Percentiles rank a stretch among this genome's conserved stretches.
Conservation (phyloP, 2,329 filamentous ascomycete species). For the Sarocladium brachiariae region DNA sequence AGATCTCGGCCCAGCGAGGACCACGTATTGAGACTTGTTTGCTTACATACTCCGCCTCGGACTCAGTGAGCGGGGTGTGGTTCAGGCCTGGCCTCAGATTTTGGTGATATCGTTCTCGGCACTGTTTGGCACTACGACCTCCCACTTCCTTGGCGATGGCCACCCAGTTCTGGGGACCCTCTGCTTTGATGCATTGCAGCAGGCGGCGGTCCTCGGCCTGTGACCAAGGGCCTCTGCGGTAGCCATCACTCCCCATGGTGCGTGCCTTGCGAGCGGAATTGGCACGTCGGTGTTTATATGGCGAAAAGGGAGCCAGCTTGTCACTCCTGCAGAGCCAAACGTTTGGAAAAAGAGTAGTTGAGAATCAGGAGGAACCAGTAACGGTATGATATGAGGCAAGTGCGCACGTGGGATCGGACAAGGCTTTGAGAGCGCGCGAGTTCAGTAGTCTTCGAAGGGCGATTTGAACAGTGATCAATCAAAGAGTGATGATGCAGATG, state of each 20-base stretch:
- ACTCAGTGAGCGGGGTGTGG: conserved; percentile 63
- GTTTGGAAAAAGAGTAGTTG: not conserved
- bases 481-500: too few relatives aligned
- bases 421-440: too few relatives aligned
- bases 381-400: too few relatives aligned
- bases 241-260: not conserved
- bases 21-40: conserved; percentile 69
- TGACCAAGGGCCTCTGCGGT: conserved; percentile 71
- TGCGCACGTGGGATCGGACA: too few relatives aligned
- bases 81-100: conserved; percentile 76
- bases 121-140: conserved; percentile 85
- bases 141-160: conserved; percentile 70
- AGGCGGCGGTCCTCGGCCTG: conserved; percentile 67
- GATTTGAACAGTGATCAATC: too few relatives aligned
- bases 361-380: not conserved
- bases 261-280: not conserved
- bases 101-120: conserved; percentile 88
- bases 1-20: conserved; percentile 91
- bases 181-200: conserved; percentile 60
- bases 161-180: conserved; percentile 85
- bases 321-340: not conserved
- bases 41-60: conserved; percentile 70
- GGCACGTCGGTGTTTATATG: not conserved
- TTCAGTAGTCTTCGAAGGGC: too few relatives aligned
- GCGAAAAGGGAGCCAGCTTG: not conserved